Evolutionary conservation across 2,329 filamentous ascomycete species (phyloP), one percentile per base, ranked within the genome.

Genomic region (Thielaviopsis populi): DNA sequence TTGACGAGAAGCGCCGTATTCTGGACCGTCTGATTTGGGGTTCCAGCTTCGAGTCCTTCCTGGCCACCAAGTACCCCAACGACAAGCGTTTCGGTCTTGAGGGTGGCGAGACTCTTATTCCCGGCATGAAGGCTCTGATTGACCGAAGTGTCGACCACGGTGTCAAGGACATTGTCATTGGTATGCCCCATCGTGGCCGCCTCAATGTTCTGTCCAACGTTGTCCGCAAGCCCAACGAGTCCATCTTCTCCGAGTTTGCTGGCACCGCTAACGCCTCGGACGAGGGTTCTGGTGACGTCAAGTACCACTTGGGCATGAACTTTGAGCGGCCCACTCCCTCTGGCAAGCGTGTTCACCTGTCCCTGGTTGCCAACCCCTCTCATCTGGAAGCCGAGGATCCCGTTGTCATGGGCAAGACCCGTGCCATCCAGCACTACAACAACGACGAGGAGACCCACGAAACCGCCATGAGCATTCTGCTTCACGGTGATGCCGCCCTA

Each of bases 251-350:
- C 74, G 94, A 99, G 76, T 99, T 99, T 72, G 88, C 89, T 67
- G 94, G 94, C 70, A 89, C 87, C 58, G 79, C 88, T 24, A 90
- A 89, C 72, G 89, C 89, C 63, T 88, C 89, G 69, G 94, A 97
- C 70, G 92, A 99, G 78, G 94, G 94, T 66, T 97, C 94, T 65
- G 94, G 94, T 71, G 94, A 99, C 75, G 94, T 99, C 76, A 99
- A 99, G 78, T 99, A 99, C 79, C 94, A 99, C 79, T 80, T 99
- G 71, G 94, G 94, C 73, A 99, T 99, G 94, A 99, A 99, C 81
- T 99, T 99, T 70, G 94, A 99, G 80, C 90, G 94, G 68, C 94
- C 94, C 63, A 99, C 94, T 10, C 94, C 94, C 66, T 97, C 92
- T 53, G 94, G 94, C 71, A 97, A 97, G 83, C 94, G 94, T 68